Base-by-base conservation (phyloP, 345 rosid genomes). In the Raphanus raphanistrum region DNA sequence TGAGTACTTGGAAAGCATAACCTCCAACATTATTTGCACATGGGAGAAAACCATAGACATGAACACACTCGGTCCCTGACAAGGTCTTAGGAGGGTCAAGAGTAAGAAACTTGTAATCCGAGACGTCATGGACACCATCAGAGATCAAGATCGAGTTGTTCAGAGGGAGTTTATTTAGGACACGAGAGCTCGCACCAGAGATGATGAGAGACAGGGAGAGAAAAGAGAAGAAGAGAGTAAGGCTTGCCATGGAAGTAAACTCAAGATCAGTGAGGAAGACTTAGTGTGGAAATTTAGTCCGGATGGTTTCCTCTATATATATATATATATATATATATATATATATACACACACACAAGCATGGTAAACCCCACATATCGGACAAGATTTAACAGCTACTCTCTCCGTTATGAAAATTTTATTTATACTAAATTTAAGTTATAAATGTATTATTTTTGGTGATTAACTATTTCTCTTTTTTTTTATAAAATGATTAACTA, bases 31-130 rank as follows among this genome's bases (percentile, higher is more conserved):
- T 80, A 61, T 80, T 79, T 41, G 83, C 79, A 70, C 83, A 80
- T 17, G 83, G 83, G 57, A 80, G 79, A 58, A 80, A 80, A 6
- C 83, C 82, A 15, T 79, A 79, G 66, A 79, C 79, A 74, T 79
- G 82, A 60, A 71, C 36, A 35, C 55, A 50, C 21, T 50, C 21
- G 55, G 21, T n/a, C 8, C 55, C 55, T 3, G 72, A 15, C 15
- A 71, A 72, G 15, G 61, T 72, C 9, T 78, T 48, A 45, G 63
- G 73, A 58, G 73, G 58, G 27, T 78, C 13, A 1, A 78, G 68
- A 27, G 81, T 72, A 57, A 78, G 73, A 72, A 66, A 45, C 41
- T 72, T 36, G 73, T 72, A 6, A 45, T 66, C 57, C 12, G 8
- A 45, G 73, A 62, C 13, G 4, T 6, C 77, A 33, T 72, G 50